A percentile compares a stretch with the other conserved stretches of the same genome.
Evolutionary conservation across 1,284 basidiomycete genomes (phyloP).

Genomic region (Heterobasidion irregulare): DNA sequence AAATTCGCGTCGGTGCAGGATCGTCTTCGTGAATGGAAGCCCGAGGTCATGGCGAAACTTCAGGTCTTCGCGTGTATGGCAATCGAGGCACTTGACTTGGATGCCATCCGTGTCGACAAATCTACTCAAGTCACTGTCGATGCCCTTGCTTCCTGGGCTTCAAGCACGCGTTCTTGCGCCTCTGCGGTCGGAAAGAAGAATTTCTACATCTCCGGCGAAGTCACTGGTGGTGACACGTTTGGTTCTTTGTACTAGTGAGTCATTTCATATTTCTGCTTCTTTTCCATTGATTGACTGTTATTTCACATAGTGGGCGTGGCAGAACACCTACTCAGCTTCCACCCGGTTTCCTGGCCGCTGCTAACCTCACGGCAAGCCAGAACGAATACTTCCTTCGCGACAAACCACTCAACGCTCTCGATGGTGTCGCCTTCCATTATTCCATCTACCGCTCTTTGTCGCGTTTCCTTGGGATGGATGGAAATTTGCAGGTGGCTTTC

Average conservation of each 20-base stretch:
- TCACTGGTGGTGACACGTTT: slow-evolving; percentile 90
- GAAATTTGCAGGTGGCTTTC: slow-evolving; percentile 82
- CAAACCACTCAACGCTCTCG: slow-evolving; percentile 52
- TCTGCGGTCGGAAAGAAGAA: slow-evolving; percentile 66
- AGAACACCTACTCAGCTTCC: slow-evolving; percentile 67
- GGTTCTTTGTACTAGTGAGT: slow-evolving; percentile 78
- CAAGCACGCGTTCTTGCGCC: slow-evolving; percentile 69
- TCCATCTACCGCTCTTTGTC: slow-evolving; percentile 80
- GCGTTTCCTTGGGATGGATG: slow-evolving; percentile 89
- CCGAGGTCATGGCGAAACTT: slow-evolving; percentile 68
- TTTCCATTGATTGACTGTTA: background rate
- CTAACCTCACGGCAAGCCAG: slow-evolving; percentile 51
- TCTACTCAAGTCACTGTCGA: slow-evolving; percentile 84
- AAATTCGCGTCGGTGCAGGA: slow-evolving; percentile 95
- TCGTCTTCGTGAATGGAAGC: slow-evolving; percentile 84
- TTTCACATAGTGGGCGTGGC: slow-evolving; percentile 67
- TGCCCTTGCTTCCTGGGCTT: slow-evolving; percentile 70
- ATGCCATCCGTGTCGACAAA: slow-evolving; percentile 92
- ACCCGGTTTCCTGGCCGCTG: slow-evolving; percentile 56
- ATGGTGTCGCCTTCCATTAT: slow-evolving; percentile 84
- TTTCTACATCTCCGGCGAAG: slow-evolving; percentile 86
- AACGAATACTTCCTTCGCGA: slow-evolving; percentile 76
- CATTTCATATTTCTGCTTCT: background rate
- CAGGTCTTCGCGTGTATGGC: slow-evolving; percentile 76
- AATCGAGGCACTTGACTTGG: slow-evolving; percentile 80